phyloP scores from a whole-genome alignment of 441 rosid genomes.

The Pelargonium myrrhifolium region DNA sequence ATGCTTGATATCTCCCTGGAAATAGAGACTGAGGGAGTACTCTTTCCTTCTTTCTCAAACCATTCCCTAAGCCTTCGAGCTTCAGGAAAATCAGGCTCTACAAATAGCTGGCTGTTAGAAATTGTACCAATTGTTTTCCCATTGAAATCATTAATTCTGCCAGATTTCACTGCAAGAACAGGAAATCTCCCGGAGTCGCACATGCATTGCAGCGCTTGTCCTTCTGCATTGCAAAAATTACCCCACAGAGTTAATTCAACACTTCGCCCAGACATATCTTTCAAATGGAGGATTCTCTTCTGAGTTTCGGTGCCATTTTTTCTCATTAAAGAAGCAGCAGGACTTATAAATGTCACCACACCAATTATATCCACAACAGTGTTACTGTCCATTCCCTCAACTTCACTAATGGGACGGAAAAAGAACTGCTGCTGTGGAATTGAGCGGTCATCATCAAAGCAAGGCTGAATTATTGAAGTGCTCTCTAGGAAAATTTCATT shows the following conservation, averaged over 20 bases:
- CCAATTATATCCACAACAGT: conserved; percentile 56
- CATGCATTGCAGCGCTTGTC: conserved; percentile 53
- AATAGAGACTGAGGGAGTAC: conserved; percentile 47
- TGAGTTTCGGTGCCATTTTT: conserved; percentile 67
- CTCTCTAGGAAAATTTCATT: conserved; percentile 55
- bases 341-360: conserved; percentile 49
- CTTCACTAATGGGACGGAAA: conserved; percentile 52
- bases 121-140: conserved; percentile 79
- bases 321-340: conserved; percentile 47
- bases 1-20: conserved; percentile 55
- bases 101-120: conserved; percentile 56
- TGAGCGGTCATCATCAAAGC: conserved; percentile 55
- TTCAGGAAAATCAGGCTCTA: conserved; percentile 71
- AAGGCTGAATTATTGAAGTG: conserved; percentile 51
- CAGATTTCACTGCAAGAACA: conserved; percentile 67
- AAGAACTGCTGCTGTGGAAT: conserved; percentile 65
- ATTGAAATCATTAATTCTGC: conserved; percentile 63
- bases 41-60: conserved; percentile 69
- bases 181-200: conserved; percentile 76
- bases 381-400: conserved; percentile 64
- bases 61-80: conserved; percentile 56
- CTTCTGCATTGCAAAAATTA: conserved; percentile 57
- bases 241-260: conserved; percentile 86
- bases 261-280: conserved; percentile 74
- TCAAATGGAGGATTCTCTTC: conserved; percentile 68